These are phyloP conservation scores for Tolypocladium tropicale DNA, from an alignment of 2,329 filamentous ascomycete genomes.

Conservation along the genomic window DNA sequence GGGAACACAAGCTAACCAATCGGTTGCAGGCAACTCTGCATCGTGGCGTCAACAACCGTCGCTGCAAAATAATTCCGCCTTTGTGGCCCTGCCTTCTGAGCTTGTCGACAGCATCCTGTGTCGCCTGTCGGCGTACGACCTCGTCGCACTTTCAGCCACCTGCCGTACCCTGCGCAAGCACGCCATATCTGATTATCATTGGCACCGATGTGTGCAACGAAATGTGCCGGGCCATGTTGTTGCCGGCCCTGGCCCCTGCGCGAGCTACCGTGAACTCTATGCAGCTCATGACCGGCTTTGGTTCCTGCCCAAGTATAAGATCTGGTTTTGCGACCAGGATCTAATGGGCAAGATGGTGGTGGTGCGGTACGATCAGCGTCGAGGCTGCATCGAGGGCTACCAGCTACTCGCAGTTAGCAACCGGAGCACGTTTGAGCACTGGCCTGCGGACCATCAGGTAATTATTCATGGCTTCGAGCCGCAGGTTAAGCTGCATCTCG, in stretches of 20 bases:
- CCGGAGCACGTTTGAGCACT: slow-evolving; percentile 45
- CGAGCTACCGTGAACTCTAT: slow-evolving; percentile 62
- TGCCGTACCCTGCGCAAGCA: slow-evolving; percentile 52
- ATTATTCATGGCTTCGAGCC: slow-evolving; percentile 67
- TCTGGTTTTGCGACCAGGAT: slow-evolving; percentile 76
- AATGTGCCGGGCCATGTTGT: slow-evolving; percentile 51
- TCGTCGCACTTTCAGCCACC: slow-evolving; percentile 48
- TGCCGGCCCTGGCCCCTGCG: slow-evolving; percentile 44
- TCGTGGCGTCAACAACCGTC: neutral
- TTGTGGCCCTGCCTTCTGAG: slow-evolving; percentile 60
- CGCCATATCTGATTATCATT: slow-evolving; percentile 57
- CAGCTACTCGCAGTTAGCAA: slow-evolving; percentile 58
- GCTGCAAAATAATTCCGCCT: slow-evolving; percentile 8
- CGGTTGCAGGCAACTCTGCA: neutral
- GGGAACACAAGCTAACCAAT: neutral
- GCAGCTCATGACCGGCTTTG: slow-evolving; percentile 67
- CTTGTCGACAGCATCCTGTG: slow-evolving; percentile 62
- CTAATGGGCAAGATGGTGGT: slow-evolving; percentile 67
- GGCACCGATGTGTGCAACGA: slow-evolving; percentile 59
- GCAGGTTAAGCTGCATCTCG: slow-evolving; percentile 58
- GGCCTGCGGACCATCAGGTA: slow-evolving; percentile 54
- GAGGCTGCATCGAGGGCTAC: slow-evolving; percentile 72
- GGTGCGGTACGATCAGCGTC: slow-evolving; percentile 62
- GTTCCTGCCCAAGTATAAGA: slow-evolving; percentile 70
- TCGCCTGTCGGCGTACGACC: slow-evolving; percentile 53